Conservation (phyloP, 352 stramenopile genomes). For the Phytophthora uliginosa region DNA sequence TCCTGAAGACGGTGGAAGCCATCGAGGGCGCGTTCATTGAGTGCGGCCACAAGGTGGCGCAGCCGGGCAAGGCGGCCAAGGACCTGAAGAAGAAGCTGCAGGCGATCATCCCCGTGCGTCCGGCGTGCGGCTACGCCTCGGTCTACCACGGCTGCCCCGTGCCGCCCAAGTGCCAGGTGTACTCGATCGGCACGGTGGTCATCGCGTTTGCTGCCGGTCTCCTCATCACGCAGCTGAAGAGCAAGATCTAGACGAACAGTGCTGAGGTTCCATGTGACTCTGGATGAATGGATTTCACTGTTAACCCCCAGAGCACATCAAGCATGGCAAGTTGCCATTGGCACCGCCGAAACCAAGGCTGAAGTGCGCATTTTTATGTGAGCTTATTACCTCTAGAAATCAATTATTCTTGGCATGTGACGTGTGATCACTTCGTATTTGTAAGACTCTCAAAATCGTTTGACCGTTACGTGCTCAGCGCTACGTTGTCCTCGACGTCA, state of each 20-base stretch:
- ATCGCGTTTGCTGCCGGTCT: slow-evolving; percentile 74
- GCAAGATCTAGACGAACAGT: slow-evolving; percentile 48
- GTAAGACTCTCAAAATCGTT: slow-evolving; percentile 5
- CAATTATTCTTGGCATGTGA: slow-evolving; percentile 2
- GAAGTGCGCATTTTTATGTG: slow-evolving; percentile 20
- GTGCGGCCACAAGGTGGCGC: slow-evolving; percentile 71
- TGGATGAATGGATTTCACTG: slow-evolving; percentile 23
- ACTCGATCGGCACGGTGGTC: slow-evolving; percentile 64
- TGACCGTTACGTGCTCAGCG: background rate
- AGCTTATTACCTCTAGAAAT: background rate
- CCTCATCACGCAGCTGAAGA: slow-evolving; percentile 61
- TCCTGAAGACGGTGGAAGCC: slow-evolving; percentile 76
- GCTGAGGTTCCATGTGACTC: slow-evolving; percentile 10
- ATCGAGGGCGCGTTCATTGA: slow-evolving; percentile 80
- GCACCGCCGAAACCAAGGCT: slow-evolving; percentile 1
- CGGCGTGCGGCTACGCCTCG: slow-evolving; percentile 48
- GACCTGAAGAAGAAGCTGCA: slow-evolving; percentile 70
- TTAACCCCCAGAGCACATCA: background rate
- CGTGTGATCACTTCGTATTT: slow-evolving; percentile 7
- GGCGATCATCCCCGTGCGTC: slow-evolving; percentile 58
- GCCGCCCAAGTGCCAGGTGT: slow-evolving; percentile 77
- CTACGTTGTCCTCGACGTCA: slow-evolving; percentile 8
- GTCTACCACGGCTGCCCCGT: slow-evolving; percentile 73
- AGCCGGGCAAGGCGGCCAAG: slow-evolving; percentile 63
- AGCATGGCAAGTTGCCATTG: background rate